These are phyloP conservation scores for Saccharomyces hybrid DNA, from an alignment of 1,139 yeast genomes.

Conservation along the genomic window DNA sequence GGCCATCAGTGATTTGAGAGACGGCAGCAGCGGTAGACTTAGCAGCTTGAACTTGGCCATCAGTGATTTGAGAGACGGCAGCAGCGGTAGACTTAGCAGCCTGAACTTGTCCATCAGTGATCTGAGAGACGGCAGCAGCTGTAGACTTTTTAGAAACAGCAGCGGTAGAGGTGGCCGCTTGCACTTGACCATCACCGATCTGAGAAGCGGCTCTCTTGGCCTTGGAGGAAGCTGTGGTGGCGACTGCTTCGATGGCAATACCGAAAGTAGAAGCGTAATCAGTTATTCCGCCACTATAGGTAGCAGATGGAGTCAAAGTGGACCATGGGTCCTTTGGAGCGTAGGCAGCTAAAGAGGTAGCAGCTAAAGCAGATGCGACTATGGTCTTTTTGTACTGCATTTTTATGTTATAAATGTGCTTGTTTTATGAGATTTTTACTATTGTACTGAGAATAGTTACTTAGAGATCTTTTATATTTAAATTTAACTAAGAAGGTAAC, in stretches of 20 bases:
- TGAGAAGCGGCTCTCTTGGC: slow-evolving; percentile 40
- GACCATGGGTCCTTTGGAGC: slow-evolving; percentile 68
- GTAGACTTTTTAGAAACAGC: slow-evolving; percentile 1
- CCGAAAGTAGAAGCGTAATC: slow-evolving; percentile 15
- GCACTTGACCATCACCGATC: slow-evolving; percentile 33
- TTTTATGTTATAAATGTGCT: background rate
- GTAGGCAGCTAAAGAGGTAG: slow-evolving; percentile 51
- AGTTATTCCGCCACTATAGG: slow-evolving; percentile 53
- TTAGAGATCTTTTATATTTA: background rate
- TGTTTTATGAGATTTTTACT: background rate
- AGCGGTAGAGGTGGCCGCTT: slow-evolving; percentile 8
- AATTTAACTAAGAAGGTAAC: too few relatives aligned
- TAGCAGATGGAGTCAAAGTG: slow-evolving; percentile 56
- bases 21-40: background rate
- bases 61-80: slow-evolving; percentile 42
- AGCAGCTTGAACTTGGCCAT: slow-evolving; percentile 19
- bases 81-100: slow-evolving; percentile 34
- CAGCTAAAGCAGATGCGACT: slow-evolving; percentile 38
- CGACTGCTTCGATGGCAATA: slow-evolving; percentile 13
- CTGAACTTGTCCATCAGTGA: slow-evolving; percentile 15
- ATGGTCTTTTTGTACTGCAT: slow-evolving; percentile 36
- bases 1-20: background rate
- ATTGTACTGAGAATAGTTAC: background rate
- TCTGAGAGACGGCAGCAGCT: slow-evolving; percentile 13
- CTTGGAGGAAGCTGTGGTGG: slow-evolving; percentile 35